Evolutionary conservation across 176 grass and related monocot species (phyloP), one percentile per base, ranked within the genome.

Genomic region (Avena insularis): DNA sequence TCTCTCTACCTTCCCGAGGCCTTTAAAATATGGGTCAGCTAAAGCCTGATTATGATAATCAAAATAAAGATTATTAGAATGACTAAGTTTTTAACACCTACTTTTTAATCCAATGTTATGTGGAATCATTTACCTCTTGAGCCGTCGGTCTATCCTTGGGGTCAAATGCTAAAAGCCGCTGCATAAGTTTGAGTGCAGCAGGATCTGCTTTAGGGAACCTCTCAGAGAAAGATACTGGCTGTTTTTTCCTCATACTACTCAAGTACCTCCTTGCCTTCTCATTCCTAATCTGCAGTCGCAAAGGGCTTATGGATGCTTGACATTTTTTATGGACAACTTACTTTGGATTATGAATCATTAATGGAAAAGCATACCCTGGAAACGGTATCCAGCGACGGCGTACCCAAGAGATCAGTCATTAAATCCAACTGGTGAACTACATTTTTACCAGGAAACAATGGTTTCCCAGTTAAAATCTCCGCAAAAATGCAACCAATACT

Each of bases 401-500:
- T 96, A 49, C 97, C 97, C 85, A 99, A 89, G 83, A 94, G 94
- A 97, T 99, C 92, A 64, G 97, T 99, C 89, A 99, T 99, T 79
- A 99, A 90, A 89, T 99, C 97, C 87, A 99, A 92, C 58, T 99
- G 94, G 78, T 97, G 92, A 87, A 99, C 97, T 63, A 99, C 97
- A 95, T 99, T 99, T 91, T 99, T 99, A 5, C 97, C 97, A 85
- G 97, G 94, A 91, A 99, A 99, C 79, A 99, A 89, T 81, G 97
- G 97, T 72, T 97, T 99, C 58, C 97, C 97, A 53, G 94, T 94
- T 66, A 99, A 82, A 70, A 97, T 89, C 79, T 99, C 97, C 38
- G 89, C 94, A 93, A 99, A 99, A 86, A 99, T 99, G 91, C 97
- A 99, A 89, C 97, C 97, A 75, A 99, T 99, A 89, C 97, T 99